These are phyloP conservation scores for Claviceps citrina DNA, from an alignment of 2,329 filamentous ascomycete genomes.

Conservation along the genomic window DNA sequence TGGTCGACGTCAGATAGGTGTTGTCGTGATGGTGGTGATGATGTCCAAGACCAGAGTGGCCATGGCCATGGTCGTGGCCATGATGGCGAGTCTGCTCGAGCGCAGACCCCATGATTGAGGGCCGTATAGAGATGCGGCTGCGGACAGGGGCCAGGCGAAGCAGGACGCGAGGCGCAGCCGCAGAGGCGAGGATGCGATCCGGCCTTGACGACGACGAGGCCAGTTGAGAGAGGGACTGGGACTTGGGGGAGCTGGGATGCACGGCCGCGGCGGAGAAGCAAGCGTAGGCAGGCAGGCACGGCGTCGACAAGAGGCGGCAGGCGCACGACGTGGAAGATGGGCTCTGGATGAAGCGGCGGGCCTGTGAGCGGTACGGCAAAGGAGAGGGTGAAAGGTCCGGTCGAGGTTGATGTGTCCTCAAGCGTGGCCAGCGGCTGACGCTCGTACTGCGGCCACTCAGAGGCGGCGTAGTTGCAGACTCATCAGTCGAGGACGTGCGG, in stretches of 20 bases:
- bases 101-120: conserved; percentile 16
- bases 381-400: conserved; percentile 5
- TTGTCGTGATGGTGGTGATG: conserved; percentile 85
- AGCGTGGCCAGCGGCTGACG: conserved; percentile 1
- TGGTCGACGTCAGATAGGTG: conserved; percentile 80
- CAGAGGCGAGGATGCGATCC: conserved; percentile 1
- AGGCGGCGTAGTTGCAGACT: not conserved
- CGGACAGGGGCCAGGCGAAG: conserved; percentile 11
- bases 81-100: conserved; percentile 19
- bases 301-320: not conserved
- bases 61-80: conserved; percentile 24
- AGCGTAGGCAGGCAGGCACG: conserved; percentile 4
- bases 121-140: conserved; percentile 10
- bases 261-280: conserved; percentile 1
- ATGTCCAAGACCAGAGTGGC: conserved; percentile 31
- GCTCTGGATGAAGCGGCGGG: not conserved
- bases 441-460: not conserved
- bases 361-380: not conserved
- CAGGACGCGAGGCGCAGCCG: conserved; percentile 5
- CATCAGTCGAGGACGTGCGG: not conserved
- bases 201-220: conserved; percentile 4
- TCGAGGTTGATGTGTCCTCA: conserved; percentile 8
- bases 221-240: not conserved
- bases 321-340: not conserved
- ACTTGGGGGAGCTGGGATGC: not conserved